These are phyloP conservation scores for Dendrocalamus sinicus DNA, from an alignment of 176 grass and related monocot species.

Conservation along the genomic window DNA sequence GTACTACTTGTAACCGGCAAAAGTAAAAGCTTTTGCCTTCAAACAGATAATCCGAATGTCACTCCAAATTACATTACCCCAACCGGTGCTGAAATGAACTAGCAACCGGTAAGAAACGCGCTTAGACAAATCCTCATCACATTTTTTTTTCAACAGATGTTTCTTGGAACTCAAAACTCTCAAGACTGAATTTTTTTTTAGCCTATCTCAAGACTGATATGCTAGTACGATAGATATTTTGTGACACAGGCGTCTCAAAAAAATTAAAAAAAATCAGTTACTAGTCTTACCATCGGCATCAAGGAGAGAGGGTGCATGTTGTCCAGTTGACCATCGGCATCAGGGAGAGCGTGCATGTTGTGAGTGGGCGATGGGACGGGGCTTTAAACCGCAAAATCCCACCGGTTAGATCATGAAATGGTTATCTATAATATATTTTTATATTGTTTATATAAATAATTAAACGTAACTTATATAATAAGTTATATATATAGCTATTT, in stretches of 20 bases:
- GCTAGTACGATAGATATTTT: neutral
- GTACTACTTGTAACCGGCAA: neutral
- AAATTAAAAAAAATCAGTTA: too few species aligned
- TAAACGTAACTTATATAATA: too few species aligned
- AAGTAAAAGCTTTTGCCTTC: neutral
- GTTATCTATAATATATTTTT: too few species aligned
- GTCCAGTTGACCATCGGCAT: too few species aligned
- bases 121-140: neutral
- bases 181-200: neutral
- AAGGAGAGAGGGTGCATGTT: neutral
- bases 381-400: neutral
- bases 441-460: too few species aligned
- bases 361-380: neutral
- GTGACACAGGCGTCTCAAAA: neutral
- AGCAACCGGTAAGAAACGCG: neutral
- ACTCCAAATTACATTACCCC: constrained; percentile 9
- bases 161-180: neutral
- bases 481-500: too few species aligned
- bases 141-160: neutral
- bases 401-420: neutral
- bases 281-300: neutral
- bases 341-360: neutral
- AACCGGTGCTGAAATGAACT: neutral
- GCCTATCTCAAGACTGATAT: too few species aligned
- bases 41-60: neutral